phyloP scores from a whole-genome alignment of 345 rosid species.

The Mangifera indica region DNA sequence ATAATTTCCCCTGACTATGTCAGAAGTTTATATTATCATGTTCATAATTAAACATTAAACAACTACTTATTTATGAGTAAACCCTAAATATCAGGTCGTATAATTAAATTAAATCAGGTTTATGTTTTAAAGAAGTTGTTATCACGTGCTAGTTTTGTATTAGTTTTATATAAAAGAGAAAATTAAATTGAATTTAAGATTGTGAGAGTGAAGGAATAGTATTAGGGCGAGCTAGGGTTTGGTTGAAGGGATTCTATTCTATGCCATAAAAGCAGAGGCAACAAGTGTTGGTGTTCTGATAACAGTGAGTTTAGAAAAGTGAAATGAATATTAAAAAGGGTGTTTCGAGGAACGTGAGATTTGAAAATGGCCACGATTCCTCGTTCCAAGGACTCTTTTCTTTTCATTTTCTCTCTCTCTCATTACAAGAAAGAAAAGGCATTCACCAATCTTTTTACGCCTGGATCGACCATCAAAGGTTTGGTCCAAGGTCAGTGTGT shows the following conservation, averaged over 20 bases:
- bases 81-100: too few relatives aligned
- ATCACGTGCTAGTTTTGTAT: not conserved
- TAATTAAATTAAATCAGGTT: too few relatives aligned
- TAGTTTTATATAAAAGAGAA: not conserved
- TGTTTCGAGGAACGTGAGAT: not conserved
- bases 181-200: too few relatives aligned
- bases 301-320: not conserved
- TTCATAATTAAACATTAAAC: too few relatives aligned
- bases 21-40: too few relatives aligned
- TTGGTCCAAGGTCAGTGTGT: too few relatives aligned
- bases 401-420: not conserved
- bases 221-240: not conserved
- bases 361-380: conserved; percentile 5
- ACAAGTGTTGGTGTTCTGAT: not conserved
- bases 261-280: conserved; percentile 18
- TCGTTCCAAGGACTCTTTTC: not conserved
- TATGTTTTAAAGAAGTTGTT: too few relatives aligned
- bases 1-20: too few relatives aligned
- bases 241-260: not conserved
- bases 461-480: too few relatives aligned
- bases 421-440: not conserved
- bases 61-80: too few relatives aligned
- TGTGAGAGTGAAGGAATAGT: not conserved
- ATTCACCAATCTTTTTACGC: too few relatives aligned
- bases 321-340: not conserved